Evolutionary conservation across 2,329 filamentous ascomycete genomes (phyloP).

Genomic region (Phyllosticta citribraziliensis): DNA sequence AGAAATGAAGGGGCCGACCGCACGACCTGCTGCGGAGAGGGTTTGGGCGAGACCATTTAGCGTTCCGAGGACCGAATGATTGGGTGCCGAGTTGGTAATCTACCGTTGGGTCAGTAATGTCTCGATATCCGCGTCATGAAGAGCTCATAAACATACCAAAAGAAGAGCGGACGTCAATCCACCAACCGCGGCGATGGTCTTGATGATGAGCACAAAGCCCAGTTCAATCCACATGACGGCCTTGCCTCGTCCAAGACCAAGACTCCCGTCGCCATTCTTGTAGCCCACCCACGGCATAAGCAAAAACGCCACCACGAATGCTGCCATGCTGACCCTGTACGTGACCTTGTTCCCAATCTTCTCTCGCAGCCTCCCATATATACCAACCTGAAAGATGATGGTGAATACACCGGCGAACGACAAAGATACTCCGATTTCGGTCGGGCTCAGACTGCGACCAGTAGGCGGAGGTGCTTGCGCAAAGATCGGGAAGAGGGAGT

Average conservation of each 20-base stretch:
- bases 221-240: slow-evolving; percentile 71
- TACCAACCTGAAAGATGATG: slow-evolving; percentile 78
- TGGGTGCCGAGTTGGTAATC: slow-evolving; percentile 90
- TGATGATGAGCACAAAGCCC: slow-evolving; percentile 70
- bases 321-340: slow-evolving; percentile 68
- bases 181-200: slow-evolving; percentile 82
- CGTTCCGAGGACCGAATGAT: slow-evolving; percentile 74
- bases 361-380: slow-evolving; percentile 71
- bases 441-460: slow-evolving; percentile 64
- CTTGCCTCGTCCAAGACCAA: slow-evolving; percentile 50
- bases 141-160: slow-evolving; percentile 48
- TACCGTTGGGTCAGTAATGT: slow-evolving; percentile 25
- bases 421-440: slow-evolving; percentile 75
- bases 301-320: slow-evolving; percentile 72
- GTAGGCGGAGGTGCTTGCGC: slow-evolving; percentile 64
- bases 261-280: slow-evolving; percentile 43
- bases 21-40: slow-evolving; percentile 79
- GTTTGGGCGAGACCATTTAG: slow-evolving; percentile 93
- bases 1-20: slow-evolving; percentile 78
- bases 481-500: slow-evolving; percentile 91
- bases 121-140: neutral
- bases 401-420: slow-evolving; percentile 77
- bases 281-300: slow-evolving; percentile 88
- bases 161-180: slow-evolving; percentile 83
- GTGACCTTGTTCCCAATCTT: slow-evolving; percentile 77